A percentile compares a stretch with the other conserved stretches of the same genome.
Evolutionary conservation across 1,284 basidiomycete genomes (phyloP).

Genomic region (Coriolopsis trogii): DNA sequence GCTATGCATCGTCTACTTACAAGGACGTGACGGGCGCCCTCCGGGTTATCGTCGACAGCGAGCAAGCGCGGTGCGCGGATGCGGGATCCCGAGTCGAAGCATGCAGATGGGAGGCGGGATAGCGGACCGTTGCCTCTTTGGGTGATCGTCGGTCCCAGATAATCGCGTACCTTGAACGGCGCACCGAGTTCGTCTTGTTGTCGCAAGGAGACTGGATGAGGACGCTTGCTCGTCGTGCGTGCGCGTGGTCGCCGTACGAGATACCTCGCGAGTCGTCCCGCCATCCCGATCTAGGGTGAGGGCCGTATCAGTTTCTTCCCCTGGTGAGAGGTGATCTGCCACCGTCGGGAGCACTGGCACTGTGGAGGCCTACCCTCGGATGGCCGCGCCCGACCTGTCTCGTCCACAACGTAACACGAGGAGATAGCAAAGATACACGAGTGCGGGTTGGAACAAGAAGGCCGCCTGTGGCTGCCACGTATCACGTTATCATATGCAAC

Average conservation of each 20-base stretch:
- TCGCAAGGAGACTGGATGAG: not conserved
- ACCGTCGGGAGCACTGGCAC: constrained; percentile 1
- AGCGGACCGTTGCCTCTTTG: constrained; percentile 14
- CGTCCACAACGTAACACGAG: not conserved
- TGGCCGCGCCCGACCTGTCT: not conserved
- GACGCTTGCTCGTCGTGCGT: not conserved
- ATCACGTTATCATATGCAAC: not conserved
- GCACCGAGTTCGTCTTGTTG: not conserved
- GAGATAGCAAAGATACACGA: not conserved
- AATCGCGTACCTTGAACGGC: not conserved
- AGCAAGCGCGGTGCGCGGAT: not conserved
- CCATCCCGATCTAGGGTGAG: constrained; percentile 9
- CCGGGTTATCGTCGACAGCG: not conserved
- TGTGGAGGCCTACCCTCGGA: not conserved
- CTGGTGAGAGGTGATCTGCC: not conserved
- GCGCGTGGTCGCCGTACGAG: not conserved
- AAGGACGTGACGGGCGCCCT: not conserved
- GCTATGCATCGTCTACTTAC: not conserved
- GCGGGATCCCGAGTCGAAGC: not conserved
- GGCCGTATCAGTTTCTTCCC: not conserved
- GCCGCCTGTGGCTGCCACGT: not conserved
- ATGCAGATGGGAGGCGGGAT: constrained; percentile 1
- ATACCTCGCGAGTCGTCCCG: constrained; percentile 1
- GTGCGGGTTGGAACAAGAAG: not conserved
- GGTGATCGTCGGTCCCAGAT: constrained; percentile 11